phyloP scores from a whole-genome alignment of 169 alveolate species.

The Eimeria zaria region DNA sequence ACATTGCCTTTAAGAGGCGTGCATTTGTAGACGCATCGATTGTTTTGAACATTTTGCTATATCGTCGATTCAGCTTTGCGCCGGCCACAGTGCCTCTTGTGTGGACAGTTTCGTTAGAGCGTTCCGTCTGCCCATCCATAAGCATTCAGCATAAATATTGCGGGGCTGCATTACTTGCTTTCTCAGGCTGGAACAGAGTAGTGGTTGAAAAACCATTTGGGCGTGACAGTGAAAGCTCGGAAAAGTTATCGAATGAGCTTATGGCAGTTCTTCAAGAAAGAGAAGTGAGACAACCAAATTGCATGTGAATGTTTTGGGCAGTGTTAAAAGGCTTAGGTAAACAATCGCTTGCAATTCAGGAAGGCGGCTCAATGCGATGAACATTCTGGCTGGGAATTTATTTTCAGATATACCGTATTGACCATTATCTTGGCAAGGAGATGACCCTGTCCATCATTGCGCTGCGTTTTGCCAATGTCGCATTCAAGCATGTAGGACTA shows the following conservation, averaged over 20 bases:
- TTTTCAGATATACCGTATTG: constrained; percentile 87
- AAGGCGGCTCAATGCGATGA: neutral
- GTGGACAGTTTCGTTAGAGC: neutral
- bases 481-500: constrained; percentile 83
- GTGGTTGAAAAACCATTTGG: constrained; percentile 90
- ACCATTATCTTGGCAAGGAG: constrained; percentile 90
- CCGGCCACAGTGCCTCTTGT: neutral
- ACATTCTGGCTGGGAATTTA: neutral
- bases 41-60: neutral
- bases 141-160: neutral
- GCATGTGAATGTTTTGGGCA: neutral
- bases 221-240: constrained; percentile 86
- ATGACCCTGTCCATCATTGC: constrained; percentile 88
- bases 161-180: neutral
- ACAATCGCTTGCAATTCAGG: neutral
- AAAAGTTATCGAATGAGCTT: constrained; percentile 85
- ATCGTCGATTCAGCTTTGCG: neutral
- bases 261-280: constrained; percentile 85
- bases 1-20: neutral
- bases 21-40: neutral
- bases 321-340: neutral
- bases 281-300: constrained; percentile 44
- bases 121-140: neutral
- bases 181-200: constrained; percentile 87
- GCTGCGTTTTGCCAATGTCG: constrained; percentile 87